Conservation (phyloP, 306 rosid species). For the Gastrolobium villosum region DNA sequence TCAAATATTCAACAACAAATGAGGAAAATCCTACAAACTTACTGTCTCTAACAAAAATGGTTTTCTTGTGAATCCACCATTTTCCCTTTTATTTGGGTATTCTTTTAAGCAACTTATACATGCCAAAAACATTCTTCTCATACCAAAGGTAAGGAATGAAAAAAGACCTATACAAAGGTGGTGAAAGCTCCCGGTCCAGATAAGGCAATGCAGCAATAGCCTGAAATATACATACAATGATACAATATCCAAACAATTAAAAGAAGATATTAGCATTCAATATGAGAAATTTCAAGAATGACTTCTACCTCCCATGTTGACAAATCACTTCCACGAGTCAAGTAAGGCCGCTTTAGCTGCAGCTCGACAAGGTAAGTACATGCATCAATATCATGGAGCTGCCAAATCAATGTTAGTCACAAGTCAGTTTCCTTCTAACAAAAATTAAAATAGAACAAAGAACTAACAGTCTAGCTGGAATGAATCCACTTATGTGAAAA, state of each 20-base stretch:
- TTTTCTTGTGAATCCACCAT: constrained; percentile 7
- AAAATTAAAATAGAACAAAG: constrained; percentile 7
- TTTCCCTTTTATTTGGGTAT: constrained; percentile 52
- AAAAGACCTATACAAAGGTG: constrained; percentile 84
- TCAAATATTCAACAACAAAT: constrained; percentile 38
- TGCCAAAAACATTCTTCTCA: constrained; percentile 88
- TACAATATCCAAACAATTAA: constrained; percentile 18
- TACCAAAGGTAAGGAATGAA: constrained; percentile 93
- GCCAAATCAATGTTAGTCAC: constrained; percentile 42
- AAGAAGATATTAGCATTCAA: constrained; percentile 9
- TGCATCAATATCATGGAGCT: constrained; percentile 77
- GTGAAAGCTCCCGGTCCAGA: constrained; percentile 93
- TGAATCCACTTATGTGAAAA: no score
- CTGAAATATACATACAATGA: constrained; percentile 57
- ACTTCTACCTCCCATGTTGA: constrained; percentile 86
- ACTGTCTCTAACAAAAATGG: constrained; percentile 47
- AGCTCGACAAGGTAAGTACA: constrained; percentile 96
- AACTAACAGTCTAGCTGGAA: background rate
- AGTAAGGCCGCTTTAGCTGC: constrained; percentile 86
- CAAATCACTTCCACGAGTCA: constrained; percentile 82
- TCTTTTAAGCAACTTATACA: constrained; percentile 84
- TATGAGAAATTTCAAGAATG: constrained; percentile 7
- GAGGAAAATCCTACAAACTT: constrained; percentile 30
- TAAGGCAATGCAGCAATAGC: constrained; percentile 84
- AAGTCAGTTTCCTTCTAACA: constrained; percentile 41